Evolutionary conservation across 2,329 filamentous ascomycete species (phyloP).

Genomic region (Fusarium pseudoanthophilum): DNA sequence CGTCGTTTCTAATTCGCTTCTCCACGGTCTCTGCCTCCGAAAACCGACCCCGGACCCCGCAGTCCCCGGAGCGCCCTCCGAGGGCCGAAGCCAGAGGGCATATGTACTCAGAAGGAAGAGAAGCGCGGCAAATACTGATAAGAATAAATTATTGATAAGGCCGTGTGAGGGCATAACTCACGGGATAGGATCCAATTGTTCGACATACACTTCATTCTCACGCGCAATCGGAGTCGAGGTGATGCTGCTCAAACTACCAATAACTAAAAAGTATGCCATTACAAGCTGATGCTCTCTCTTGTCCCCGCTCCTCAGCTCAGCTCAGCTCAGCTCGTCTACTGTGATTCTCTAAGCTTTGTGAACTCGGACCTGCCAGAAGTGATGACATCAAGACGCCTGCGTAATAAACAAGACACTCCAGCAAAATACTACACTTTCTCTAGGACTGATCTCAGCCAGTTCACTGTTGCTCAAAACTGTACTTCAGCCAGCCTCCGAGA

Average conservation of each 20-base stretch:
- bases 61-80: constrained; percentile 36
- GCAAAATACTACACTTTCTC: constrained; percentile 20
- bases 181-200: background rate
- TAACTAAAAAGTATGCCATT: constrained; percentile 47
- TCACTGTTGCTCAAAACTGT: constrained; percentile 64
- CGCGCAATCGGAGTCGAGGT: constrained; percentile 32
- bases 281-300: constrained; percentile 45
- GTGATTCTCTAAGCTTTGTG: constrained; percentile 34
- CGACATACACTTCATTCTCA: constrained; percentile 27
- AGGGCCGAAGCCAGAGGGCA: constrained; percentile 9
- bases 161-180: background rate
- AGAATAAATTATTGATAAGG: background rate
- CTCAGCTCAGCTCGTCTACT: constrained; percentile 43
- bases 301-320: constrained; percentile 32
- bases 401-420: constrained; percentile 37
- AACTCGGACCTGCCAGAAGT: constrained; percentile 24
- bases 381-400: constrained; percentile 37
- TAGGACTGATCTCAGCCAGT: constrained; percentile 6
- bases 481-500: constrained; percentile 74
- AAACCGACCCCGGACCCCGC: constrained; percentile 35
- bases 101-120: background rate
- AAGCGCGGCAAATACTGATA: constrained; percentile 13
- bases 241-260: constrained; percentile 31
- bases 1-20: background rate
- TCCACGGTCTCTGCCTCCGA: constrained; percentile 34